Base-by-base conservation (phyloP, 108 stramenopile genomes). In the Pseudonitzschia delicatissima region DNA sequence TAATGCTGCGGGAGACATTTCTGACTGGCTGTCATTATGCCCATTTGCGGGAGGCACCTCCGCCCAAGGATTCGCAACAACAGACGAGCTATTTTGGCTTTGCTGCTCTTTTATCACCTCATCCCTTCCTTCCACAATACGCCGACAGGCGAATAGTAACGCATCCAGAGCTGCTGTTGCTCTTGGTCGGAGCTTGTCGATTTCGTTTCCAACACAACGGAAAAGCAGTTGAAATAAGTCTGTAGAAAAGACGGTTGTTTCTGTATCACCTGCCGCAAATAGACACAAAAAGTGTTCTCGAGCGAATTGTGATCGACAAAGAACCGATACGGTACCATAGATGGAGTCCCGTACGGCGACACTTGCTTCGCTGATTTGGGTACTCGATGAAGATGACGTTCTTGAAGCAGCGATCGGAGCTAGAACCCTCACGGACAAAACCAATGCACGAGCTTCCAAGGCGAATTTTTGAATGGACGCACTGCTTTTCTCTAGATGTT, bases 101-200 rank as follows among this genome's bases (percentile, higher is more conserved):
- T 55, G 31, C 32, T 32, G 29, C 53, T 25, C 53, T 55, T 27
- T 32, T 9, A 31, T 55, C 1, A 25, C 2, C 3, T 33, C 8
- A 27, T 55, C 3, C 31, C 53, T 32, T 55, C 53, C 15, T 23
- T 55, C 53, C 11, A 76, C 53, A 21, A 87, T 67, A 2, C 92
- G 82, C 50, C 73, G 68, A 62, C 84, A 88, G 0, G 83, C 74
- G 11, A 61, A 73, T 27, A 93, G 63, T 32, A 93, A 64, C 0
- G 87, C 87, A 67, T 90, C 91, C 57, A 93, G 62, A 1, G 88
- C 88, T 23, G 91, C 85, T 5, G 79, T 74, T 0, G 88, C 86
- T 15, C 92, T 58, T 3, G 87, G 82, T 13, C 79, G 77, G 8
- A 93, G 64, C 39, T 60, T 66, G 67, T 93, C 89, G 55, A 65